phyloP scores from a whole-genome alignment of 2,329 filamentous ascomycete species.

The Pseudocercospora fijiensis region DNA sequence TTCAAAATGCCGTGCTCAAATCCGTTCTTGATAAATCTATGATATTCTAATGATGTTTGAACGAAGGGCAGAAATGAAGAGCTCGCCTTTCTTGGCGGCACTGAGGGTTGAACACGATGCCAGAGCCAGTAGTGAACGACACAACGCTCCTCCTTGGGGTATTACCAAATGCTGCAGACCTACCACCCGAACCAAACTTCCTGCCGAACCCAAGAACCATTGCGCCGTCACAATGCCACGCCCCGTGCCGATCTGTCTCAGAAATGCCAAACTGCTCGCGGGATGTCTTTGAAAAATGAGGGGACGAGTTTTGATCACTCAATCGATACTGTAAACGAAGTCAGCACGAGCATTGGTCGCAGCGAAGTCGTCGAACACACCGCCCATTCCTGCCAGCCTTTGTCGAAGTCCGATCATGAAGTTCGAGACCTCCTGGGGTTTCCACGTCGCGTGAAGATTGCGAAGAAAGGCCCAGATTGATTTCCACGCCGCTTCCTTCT shows the following conservation, averaged over 20 bases:
- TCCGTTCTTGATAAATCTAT: background rate
- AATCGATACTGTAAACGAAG: background rate
- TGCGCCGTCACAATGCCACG: background rate
- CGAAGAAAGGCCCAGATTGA: background rate
- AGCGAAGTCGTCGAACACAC: conserved; percentile 3
- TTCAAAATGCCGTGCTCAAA: background rate
- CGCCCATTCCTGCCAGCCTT: conserved; percentile 9
- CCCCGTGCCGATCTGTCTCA: background rate
- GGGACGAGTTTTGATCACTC: background rate
- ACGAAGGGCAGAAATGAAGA: background rate
- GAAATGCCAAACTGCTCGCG: background rate
- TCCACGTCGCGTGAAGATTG: background rate
- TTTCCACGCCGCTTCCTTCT: background rate
- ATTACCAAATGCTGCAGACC: conserved; percentile 1
- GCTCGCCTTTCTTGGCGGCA: background rate
- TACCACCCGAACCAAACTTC: background rate
- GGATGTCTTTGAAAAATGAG: background rate
- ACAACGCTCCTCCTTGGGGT: background rate
- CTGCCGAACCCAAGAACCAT: conserved; percentile 4
- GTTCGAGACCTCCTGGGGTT: background rate
- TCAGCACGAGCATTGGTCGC: background rate
- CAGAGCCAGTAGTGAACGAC: background rate
- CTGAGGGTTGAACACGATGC: background rate
- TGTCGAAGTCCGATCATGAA: conserved; percentile 5
- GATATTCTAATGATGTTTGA: background rate